Percentiles rank a stretch among this genome's conserved stretches.
Evolutionary conservation across 1,284 basidiomycete genomes (phyloP).

Genomic region (Farysia itapuensis): DNA sequence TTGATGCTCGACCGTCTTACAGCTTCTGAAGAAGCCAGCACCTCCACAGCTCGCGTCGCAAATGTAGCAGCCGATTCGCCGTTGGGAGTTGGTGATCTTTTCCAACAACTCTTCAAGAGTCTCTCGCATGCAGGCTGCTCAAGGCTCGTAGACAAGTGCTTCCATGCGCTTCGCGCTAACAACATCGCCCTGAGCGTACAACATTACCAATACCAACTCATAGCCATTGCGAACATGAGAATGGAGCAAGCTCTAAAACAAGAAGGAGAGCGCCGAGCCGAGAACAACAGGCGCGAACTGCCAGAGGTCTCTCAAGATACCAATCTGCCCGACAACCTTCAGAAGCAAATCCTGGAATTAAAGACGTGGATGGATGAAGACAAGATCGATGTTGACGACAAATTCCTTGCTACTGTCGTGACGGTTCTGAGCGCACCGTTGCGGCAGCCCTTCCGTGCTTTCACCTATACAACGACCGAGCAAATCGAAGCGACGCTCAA

Average conservation of each 20-base stretch:
- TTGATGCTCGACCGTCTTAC: too few species aligned
- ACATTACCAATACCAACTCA: slow-evolving; percentile 21
- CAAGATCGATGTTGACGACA: slow-evolving; percentile 11
- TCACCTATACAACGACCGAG: background rate
- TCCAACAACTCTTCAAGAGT: background rate
- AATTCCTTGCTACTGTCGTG: slow-evolving; percentile 17
- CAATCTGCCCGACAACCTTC: background rate
- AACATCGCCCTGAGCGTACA: slow-evolving; percentile 1
- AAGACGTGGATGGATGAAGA: slow-evolving; percentile 11
- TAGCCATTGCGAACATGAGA: slow-evolving; percentile 5
- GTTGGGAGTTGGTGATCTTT: too few species aligned
- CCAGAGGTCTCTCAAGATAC: too few species aligned
- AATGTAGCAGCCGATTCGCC: too few species aligned
- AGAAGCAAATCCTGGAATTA: slow-evolving; percentile 4
- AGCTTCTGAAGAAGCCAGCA: background rate
- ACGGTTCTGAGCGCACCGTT: slow-evolving; percentile 14
- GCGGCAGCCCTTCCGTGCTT: slow-evolving; percentile 6
- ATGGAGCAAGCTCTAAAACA: too few species aligned
- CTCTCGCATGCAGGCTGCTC: background rate
- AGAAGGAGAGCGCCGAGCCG: background rate
- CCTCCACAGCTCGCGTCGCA: too few species aligned
- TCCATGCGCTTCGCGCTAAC: slow-evolving; percentile 1
- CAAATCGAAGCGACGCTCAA: background rate
- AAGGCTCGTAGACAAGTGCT: slow-evolving; percentile 5
- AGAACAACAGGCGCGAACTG: too few species aligned